Percentiles rank a stretch among this genome's conserved stretches.
These are phyloP conservation scores for Ganoderma boninense DNA, from an alignment of 1,284 basidiomycete species.

Conservation along the genomic window DNA sequence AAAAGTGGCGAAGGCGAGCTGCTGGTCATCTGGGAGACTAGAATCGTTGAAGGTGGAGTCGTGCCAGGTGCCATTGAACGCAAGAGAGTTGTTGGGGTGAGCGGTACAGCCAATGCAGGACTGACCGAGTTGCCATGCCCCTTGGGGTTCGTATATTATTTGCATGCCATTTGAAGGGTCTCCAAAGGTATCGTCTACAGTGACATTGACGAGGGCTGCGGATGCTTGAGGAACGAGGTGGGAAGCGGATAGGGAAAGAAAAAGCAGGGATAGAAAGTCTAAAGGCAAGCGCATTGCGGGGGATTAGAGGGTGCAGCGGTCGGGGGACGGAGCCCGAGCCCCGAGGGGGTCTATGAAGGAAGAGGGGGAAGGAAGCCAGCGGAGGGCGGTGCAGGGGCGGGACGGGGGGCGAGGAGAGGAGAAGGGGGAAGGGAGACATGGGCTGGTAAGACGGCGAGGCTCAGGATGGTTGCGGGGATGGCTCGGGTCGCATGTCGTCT, in stretches of 20 bases:
- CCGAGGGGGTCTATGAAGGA: slow-evolving; percentile 21
- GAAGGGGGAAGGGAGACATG: slow-evolving; percentile 6
- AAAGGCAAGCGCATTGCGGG: slow-evolving; percentile 22
- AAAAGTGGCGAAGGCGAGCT: slow-evolving; percentile 36
- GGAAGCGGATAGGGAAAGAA: slow-evolving; percentile 14
- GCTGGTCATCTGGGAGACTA: slow-evolving; percentile 14
- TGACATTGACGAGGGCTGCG: slow-evolving; percentile 46
- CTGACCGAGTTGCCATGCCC: slow-evolving; percentile 40
- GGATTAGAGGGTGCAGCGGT: slow-evolving; percentile 20
- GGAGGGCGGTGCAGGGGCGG: slow-evolving; percentile 27
- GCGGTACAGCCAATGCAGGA: slow-evolving; percentile 38
- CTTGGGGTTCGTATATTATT: slow-evolving; percentile 40
- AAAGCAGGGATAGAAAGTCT: slow-evolving; percentile 20
- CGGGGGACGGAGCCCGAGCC: slow-evolving; percentile 14
- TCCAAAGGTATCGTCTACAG: slow-evolving; percentile 53
- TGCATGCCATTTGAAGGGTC: slow-evolving; percentile 42
- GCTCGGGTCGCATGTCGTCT: background rate
- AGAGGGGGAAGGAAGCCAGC: slow-evolving; percentile 24
- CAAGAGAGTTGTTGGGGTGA: slow-evolving; percentile 32
- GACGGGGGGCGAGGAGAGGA: slow-evolving; percentile 8
- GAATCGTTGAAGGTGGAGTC: slow-evolving; percentile 35
- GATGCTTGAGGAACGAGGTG: slow-evolving; percentile 16
- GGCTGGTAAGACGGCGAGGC: background rate
- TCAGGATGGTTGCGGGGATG: slow-evolving; percentile 2
- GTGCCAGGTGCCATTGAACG: slow-evolving; percentile 32